Evolutionary conservation across 805 yeast genomes (phyloP).

Genomic region (Kodamaea fukazawae): DNA sequence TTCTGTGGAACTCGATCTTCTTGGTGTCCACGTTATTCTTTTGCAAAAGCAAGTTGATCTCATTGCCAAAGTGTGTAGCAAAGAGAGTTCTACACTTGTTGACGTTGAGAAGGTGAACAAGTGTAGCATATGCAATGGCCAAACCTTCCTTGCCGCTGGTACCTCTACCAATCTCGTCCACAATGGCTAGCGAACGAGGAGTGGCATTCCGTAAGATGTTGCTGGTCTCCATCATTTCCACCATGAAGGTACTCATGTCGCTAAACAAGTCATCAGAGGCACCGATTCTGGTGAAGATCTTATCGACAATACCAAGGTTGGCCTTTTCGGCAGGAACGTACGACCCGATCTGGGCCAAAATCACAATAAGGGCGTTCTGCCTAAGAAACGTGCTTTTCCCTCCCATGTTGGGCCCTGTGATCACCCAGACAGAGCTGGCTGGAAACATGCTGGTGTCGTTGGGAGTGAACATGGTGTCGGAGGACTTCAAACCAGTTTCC

Average conservation of each 20-base stretch:
- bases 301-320: conserved; percentile 46
- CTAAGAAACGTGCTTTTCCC: conserved; percentile 53
- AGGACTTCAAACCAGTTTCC: conserved; percentile 61
- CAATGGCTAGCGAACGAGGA: conserved; percentile 39
- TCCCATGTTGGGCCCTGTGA: conserved; percentile 45
- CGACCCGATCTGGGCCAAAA: conserved; percentile 53
- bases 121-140: conserved; percentile 77
- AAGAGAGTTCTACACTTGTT: conserved; percentile 74
- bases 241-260: conserved; percentile 47
- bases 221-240: conserved; percentile 47
- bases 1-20: conserved; percentile 28
- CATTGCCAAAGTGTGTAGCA: conserved; percentile 76
- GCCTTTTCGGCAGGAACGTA: conserved; percentile 52
- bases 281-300: conserved; percentile 45
- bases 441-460: conserved; percentile 36
- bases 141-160: conserved; percentile 76
- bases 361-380: conserved; percentile 48
- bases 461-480: conserved; percentile 47
- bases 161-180: conserved; percentile 58
- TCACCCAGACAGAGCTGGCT: conserved; percentile 19
- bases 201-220: conserved; percentile 35
- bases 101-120: conserved; percentile 49
- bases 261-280: conserved; percentile 30
- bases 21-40: conserved; percentile 23
- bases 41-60: conserved; percentile 35